These are phyloP conservation scores for Trichosporon sp. DNA, from an alignment of 1,284 basidiomycete genomes.

Conservation along the genomic window DNA sequence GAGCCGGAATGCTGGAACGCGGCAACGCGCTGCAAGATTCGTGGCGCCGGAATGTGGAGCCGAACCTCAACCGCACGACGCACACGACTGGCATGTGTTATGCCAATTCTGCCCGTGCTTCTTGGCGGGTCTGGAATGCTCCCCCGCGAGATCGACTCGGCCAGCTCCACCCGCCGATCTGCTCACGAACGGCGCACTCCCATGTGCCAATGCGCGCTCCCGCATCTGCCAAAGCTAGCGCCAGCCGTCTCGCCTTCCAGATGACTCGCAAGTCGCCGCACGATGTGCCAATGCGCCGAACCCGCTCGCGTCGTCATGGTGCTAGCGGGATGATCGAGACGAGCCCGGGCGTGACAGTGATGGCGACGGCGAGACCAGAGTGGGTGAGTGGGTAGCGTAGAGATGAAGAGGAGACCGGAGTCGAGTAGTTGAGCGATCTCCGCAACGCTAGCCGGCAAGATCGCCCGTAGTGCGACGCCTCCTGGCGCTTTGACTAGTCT, in stretches of 20 bases:
- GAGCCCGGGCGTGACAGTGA: not conserved
- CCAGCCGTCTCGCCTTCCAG: not conserved
- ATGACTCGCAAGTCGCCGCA: not conserved
- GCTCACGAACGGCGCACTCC: not conserved
- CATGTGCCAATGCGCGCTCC: not conserved
- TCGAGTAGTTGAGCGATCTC: not conserved
- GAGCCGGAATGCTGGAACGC: not conserved
- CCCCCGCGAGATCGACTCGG: not conserved
- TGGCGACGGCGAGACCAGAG: not conserved
- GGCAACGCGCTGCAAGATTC: not conserved
- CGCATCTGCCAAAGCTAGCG: not conserved
- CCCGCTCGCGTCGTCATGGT: not conserved
- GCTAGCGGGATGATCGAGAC: not conserved
- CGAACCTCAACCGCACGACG: not conserved
- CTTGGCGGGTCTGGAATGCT: not conserved
- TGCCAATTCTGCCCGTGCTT: not conserved
- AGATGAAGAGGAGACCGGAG: not conserved
- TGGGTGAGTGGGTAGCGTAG: not conserved
- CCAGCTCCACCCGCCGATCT: not conserved
- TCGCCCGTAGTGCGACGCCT: not conserved
- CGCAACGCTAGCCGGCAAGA: not conserved
- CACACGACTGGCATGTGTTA: not conserved
- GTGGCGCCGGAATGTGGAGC: not conserved
- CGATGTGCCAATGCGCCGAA: not conserved
- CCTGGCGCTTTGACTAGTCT: not conserved